Conservation (phyloP, 306 rosid genomes). For the Spatholobus suberectus region DNA sequence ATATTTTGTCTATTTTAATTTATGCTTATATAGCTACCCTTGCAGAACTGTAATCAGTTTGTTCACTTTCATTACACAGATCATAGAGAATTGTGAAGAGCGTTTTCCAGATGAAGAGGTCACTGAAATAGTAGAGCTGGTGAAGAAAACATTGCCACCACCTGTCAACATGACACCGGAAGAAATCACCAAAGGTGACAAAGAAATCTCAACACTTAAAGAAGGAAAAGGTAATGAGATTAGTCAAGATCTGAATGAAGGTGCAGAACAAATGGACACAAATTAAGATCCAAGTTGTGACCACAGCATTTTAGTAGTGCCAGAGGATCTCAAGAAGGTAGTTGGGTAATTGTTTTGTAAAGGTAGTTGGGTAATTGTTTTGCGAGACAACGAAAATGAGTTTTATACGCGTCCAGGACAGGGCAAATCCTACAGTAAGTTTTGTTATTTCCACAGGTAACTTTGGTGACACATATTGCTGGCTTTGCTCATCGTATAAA, state of each 20-base stretch:
- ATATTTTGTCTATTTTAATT: not conserved
- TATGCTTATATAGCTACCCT: not conserved
- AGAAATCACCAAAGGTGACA: slow-evolving; percentile 19
- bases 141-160: slow-evolving; percentile 55
- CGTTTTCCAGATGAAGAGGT: slow-evolving; percentile 52
- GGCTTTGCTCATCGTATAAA: no score
- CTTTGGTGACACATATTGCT: no score
- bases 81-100: slow-evolving; percentile 48
- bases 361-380: no score
- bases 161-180: slow-evolving; percentile 5
- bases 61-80: slow-evolving; percentile 47
- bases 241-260: slow-evolving; percentile 21
- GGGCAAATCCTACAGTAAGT: no score
- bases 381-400: no score
- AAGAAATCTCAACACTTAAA: slow-evolving; percentile 27
- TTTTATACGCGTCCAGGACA: no score
- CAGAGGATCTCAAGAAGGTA: no score
- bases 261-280: slow-evolving; percentile 43
- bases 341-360: no score
- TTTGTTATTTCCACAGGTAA: no score
- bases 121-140: slow-evolving; percentile 55
- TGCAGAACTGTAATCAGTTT: not conserved
- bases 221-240: slow-evolving; percentile 24
- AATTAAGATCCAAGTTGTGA: no score
- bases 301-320: no score